phyloP scores from a whole-genome alignment of 2,329 filamentous ascomycete species.

The Fusarium goolgardi region DNA sequence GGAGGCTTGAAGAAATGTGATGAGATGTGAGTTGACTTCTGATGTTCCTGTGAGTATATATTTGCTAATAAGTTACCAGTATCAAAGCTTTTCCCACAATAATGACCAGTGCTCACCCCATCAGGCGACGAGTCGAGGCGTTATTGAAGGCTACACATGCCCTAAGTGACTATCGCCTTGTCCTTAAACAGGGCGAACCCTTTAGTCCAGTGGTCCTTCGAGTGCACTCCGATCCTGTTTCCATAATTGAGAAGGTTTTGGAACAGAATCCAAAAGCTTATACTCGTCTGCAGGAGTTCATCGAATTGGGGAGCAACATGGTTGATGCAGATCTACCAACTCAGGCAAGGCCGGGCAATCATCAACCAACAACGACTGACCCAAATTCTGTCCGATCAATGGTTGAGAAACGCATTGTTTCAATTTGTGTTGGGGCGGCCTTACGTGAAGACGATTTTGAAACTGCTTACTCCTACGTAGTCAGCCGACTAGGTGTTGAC shows the following conservation, averaged over 20 bases:
- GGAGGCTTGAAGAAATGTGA: constrained; percentile 82
- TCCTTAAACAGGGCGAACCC: constrained; percentile 81
- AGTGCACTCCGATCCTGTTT: constrained; percentile 80
- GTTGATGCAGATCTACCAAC: constrained; percentile 66
- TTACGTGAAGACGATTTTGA: constrained; percentile 84
- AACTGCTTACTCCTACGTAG: constrained; percentile 85
- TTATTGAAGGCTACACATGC: constrained; percentile 79
- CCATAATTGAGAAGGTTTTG: constrained; percentile 77
- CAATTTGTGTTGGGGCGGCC: constrained; percentile 84
- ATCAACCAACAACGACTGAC: constrained; percentile 33
- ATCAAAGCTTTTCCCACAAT: constrained; percentile 72
- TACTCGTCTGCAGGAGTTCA: constrained; percentile 77
- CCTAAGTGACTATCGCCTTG: constrained; percentile 80
- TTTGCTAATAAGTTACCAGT: constrained; percentile 55
- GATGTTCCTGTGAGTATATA: too few relatives aligned
- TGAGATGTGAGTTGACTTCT: constrained; percentile 69
- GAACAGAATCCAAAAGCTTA: constrained; percentile 81
- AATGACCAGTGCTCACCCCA: constrained; percentile 63
- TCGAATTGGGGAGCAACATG: constrained; percentile 76
- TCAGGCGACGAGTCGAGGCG: constrained; percentile 67
- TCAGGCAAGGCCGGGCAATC: constrained; percentile 21
- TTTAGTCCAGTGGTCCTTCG: constrained; percentile 83
- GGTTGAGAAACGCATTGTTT: constrained; percentile 75
- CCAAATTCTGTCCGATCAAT: constrained; percentile 50
- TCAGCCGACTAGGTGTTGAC: constrained; percentile 69